These are phyloP conservation scores for Phytophthora agathidicida DNA, from an alignment of 352 stramenopile species.

Conservation along the genomic window DNA sequence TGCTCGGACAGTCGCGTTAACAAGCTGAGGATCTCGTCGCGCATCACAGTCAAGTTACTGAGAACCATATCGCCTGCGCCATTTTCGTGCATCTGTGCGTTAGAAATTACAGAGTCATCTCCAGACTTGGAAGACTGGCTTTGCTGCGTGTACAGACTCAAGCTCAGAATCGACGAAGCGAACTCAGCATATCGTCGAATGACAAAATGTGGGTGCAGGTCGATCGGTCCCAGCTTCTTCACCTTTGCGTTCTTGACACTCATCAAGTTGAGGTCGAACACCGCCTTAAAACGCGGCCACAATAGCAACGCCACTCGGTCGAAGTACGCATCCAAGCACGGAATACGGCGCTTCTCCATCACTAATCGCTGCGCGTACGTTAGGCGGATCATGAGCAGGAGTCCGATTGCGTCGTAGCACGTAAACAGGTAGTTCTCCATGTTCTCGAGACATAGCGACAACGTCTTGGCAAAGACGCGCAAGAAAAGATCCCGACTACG, in stretches of 20 bases:
- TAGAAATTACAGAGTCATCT: slow-evolving; percentile 51
- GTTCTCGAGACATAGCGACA: slow-evolving; percentile 96
- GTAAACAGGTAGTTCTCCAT: slow-evolving; percentile 98
- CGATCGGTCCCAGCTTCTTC: slow-evolving; percentile 92
- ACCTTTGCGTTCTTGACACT: slow-evolving; percentile 90
- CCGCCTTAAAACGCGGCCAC: slow-evolving; percentile 97
- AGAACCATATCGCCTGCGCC: slow-evolving; percentile 94
- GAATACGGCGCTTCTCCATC: slow-evolving; percentile 88
- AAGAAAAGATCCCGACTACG: slow-evolving; percentile 93
- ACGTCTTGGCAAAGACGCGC: slow-evolving; percentile 95
- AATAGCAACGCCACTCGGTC: slow-evolving; percentile 95
- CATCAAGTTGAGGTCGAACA: slow-evolving; percentile 96
- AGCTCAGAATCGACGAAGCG: slow-evolving; percentile 94
- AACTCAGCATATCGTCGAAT: slow-evolving; percentile 97
- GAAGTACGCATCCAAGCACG: slow-evolving; percentile 96
- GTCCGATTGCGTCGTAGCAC: slow-evolving; percentile 96
- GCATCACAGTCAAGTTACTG: slow-evolving; percentile 88
- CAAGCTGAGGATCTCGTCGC: slow-evolving; percentile 81
- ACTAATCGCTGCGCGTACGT: slow-evolving; percentile 88
- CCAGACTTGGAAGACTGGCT: slow-evolving; percentile 16
- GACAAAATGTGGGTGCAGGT: slow-evolving; percentile 97
- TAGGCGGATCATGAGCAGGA: slow-evolving; percentile 99
- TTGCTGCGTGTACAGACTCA: slow-evolving; percentile 81
- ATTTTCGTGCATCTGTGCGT: slow-evolving; percentile 82
- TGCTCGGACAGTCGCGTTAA: slow-evolving; percentile 90